Base-by-base conservation (phyloP, 1,284 basidiomycete genomes). In the Schizophyllum commune region DNA sequence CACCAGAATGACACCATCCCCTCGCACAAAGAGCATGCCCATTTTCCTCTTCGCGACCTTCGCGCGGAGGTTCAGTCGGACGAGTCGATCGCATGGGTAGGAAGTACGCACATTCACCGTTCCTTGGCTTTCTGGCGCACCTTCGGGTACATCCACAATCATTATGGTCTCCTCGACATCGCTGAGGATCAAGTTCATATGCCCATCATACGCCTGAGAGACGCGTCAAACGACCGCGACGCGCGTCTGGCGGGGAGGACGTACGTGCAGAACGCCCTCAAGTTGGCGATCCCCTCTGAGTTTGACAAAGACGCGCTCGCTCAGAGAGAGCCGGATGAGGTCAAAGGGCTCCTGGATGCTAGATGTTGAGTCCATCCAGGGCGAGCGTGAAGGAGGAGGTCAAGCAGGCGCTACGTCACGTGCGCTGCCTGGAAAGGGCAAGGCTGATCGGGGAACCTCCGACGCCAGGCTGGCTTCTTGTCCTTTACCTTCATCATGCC, bases 111-210 rank as follows among this genome's bases (percentile, higher is more conserved):
- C 89, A 67, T 87, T 91, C 17, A 91, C 83, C 6, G 83, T 80
- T 0, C 76, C 80, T 60, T 82, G 77, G 0, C 74, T 76, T 61
- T 80, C 79, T 5, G 78, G 70, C 15, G 70, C 78, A 58, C 77
- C 80, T 61, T 91, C 88, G 11, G 73, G 68, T 2, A 85, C 77
- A 67, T 97, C 94, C 17, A 97, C 92, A 64, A 94, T 82, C 84
- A 94, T 92, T 68, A 97, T 94, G 4, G 91, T 93, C 77, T 99
- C 97, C 72, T 98, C 96, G 8, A 98, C 97, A 71, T 98, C 92
- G 65, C 92, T 96, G 65, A 99, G 81, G 64, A 99, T 98, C 69
- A 99, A 81, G 75, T 99, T 99, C 96, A 99, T 98, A 76, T 99
- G 97, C 22, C 96, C 96, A 77, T 99, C 97, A 72, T 99, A 99